Conservation (phyloP, 2,329 filamentous ascomycete species). For the Pezicula carpinea region DNA sequence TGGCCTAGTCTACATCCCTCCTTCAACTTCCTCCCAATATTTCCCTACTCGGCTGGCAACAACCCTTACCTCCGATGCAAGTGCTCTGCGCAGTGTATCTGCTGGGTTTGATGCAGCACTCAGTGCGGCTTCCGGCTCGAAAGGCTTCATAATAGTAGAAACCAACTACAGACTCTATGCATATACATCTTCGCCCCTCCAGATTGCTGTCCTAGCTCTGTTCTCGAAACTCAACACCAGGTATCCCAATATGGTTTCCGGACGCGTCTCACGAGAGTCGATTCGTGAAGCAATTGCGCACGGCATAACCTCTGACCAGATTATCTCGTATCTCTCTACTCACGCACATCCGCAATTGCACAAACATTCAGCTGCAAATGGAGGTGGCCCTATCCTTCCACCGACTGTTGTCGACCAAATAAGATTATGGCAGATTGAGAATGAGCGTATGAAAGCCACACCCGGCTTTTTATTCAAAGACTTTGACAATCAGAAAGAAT, state of each 20-base stretch:
- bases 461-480: constrained; percentile 86
- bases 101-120: constrained; percentile 66
- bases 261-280: constrained; percentile 82
- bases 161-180: constrained; percentile 98
- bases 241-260: constrained; percentile 91
- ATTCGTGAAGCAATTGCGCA: constrained; percentile 81
- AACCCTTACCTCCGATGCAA: constrained; percentile 74
- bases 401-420: constrained; percentile 98
- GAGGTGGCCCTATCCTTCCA: constrained; percentile 65
- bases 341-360: constrained; percentile 95
- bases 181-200: constrained; percentile 88
- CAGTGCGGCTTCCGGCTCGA: constrained; percentile 39
- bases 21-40: constrained; percentile 54
- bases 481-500: constrained; percentile 69
- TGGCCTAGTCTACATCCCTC: constrained; percentile 77
- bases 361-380: constrained; percentile 37
- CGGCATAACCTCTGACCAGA: constrained; percentile 92
- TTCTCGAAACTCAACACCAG: constrained; percentile 86
- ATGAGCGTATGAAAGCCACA: constrained; percentile 84
- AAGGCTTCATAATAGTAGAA: constrained; percentile 91
- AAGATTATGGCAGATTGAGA: constrained; percentile 93
- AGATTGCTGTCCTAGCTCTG: constrained; percentile 88
- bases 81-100: constrained; percentile 65
- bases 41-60: constrained; percentile 94
- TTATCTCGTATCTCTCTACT: constrained; percentile 85